These are phyloP conservation scores for Ehretia macrophylla DNA, from an alignment of 257 asterid genomes.

Conservation along the genomic window DNA sequence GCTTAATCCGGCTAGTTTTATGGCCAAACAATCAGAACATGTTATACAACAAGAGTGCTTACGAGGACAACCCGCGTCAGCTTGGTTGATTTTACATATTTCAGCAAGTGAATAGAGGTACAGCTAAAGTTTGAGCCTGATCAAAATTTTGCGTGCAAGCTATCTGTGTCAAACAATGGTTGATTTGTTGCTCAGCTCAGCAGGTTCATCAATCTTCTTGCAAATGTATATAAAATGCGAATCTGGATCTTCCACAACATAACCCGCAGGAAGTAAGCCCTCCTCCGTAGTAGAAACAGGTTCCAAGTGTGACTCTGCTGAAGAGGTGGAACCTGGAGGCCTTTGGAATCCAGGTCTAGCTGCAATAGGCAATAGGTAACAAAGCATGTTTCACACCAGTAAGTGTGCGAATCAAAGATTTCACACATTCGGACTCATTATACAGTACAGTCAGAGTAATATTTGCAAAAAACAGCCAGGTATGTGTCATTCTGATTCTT, in stretches of 20 bases:
- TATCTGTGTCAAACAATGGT: constrained; percentile 22
- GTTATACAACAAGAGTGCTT: too few species aligned
- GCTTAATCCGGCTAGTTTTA: background rate
- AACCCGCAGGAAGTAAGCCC: constrained; percentile 74
- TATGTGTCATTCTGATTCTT: too few species aligned
- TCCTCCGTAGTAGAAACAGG: constrained; percentile 66
- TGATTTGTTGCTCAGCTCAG: constrained; percentile 19
- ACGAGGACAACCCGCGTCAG: too few species aligned
- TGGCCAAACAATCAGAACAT: too few species aligned
- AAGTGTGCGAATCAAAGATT: constrained; percentile 26
- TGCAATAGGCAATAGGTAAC: background rate
- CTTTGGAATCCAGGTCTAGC: background rate
- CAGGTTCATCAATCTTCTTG: constrained; percentile 41
- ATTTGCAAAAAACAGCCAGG: too few species aligned
- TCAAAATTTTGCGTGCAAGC: background rate
- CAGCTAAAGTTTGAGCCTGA: background rate
- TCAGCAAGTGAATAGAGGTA: too few species aligned
- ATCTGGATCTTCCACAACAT: constrained; percentile 85
- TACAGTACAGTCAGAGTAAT: too few species aligned
- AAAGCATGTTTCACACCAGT: constrained; percentile 43
- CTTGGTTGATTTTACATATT: too few species aligned
- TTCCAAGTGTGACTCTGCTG: background rate
- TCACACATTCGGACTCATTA: too few species aligned
- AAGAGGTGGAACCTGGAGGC: background rate
- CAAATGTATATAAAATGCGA: constrained; percentile 88